Evolutionary conservation across 345 rosid genomes (phyloP).

Genomic region (Camelina hispida): DNA sequence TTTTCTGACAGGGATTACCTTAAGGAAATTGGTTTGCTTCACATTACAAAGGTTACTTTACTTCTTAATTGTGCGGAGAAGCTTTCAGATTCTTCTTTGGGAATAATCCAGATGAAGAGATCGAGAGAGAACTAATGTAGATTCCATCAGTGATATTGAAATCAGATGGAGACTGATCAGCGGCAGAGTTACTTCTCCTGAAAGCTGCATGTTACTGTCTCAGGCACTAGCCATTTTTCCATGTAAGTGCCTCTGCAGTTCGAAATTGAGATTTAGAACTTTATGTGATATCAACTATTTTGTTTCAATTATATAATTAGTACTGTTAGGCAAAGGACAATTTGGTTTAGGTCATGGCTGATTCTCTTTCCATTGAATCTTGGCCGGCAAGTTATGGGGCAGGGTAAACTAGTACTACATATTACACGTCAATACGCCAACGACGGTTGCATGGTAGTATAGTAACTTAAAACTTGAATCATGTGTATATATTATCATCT

Average conservation of each 20-base stretch:
- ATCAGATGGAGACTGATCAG: conserved; percentile 92
- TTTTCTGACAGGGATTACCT: too few relatives aligned
- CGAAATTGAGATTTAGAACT: background rate
- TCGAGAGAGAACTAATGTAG: conserved; percentile 50
- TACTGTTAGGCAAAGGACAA: background rate
- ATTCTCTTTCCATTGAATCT: background rate
- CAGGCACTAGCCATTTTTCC: conserved; percentile 92
- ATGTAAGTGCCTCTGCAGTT: conserved; percentile 59
- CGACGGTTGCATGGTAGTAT: background rate
- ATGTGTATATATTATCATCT: too few relatives aligned
- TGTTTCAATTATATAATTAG: conserved; percentile 16
- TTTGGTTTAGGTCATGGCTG: conserved; percentile 21
- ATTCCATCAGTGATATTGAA: conserved; percentile 47
- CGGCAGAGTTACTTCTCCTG: conserved; percentile 67
- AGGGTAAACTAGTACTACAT: too few relatives aligned
- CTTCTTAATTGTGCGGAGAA: conserved; percentile 67
- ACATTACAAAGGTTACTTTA: conserved; percentile 69
- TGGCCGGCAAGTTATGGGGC: background rate
- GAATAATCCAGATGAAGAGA: conserved; percentile 54
- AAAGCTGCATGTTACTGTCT: conserved; percentile 64
- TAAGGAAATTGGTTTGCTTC: too few relatives aligned
- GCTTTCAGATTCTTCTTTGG: conserved; percentile 70
- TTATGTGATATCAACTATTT: background rate
- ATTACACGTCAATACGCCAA: too few relatives aligned
- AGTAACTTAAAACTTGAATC: too few relatives aligned